These are phyloP conservation scores for Hamamelis virginiana DNA, from an alignment of 164 flowering plant species.

Conservation along the genomic window DNA sequence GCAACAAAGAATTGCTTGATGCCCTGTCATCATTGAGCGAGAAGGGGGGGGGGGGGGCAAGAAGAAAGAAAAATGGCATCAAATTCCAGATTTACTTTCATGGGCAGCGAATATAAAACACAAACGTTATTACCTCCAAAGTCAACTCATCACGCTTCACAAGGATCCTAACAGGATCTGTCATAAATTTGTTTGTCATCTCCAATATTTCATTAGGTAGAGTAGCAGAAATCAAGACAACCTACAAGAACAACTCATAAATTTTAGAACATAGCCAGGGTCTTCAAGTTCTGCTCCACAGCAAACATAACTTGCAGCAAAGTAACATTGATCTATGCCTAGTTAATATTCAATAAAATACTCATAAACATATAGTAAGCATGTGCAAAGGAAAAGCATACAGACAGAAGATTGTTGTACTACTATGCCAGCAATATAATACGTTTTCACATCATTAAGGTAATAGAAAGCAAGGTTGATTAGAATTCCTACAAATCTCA, in stretches of 20 bases:
- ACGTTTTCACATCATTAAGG: not conserved
- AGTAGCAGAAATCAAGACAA: constrained; percentile 90
- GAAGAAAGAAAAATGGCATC: not conserved
- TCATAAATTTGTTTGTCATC: constrained; percentile 96
- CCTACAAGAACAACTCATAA: constrained; percentile 40
- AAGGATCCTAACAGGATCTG: constrained; percentile 93
- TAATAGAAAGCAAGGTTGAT: not conserved
- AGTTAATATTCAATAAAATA: not conserved
- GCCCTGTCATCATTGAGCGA: constrained; percentile 68
- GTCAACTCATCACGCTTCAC: constrained; percentile 99
- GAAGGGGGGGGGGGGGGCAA: too few relatives aligned
- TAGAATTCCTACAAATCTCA: not conserved
- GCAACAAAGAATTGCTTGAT: constrained; percentile 97
- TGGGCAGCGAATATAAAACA: not conserved
- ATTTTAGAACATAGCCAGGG: not conserved
- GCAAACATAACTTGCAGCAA: not conserved
- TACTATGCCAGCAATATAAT: not conserved
- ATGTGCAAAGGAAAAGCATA: not conserved
- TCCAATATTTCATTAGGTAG: constrained; percentile 97
- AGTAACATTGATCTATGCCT: not conserved
- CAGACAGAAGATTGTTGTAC: not conserved
- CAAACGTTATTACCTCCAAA: constrained; percentile 58
- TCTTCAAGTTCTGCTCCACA: not conserved
- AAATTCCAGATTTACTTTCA: not conserved
- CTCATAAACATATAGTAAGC: not conserved